phyloP scores from a whole-genome alignment of 2,329 filamentous ascomycete genomes.

The Penicillium sp. region DNA sequence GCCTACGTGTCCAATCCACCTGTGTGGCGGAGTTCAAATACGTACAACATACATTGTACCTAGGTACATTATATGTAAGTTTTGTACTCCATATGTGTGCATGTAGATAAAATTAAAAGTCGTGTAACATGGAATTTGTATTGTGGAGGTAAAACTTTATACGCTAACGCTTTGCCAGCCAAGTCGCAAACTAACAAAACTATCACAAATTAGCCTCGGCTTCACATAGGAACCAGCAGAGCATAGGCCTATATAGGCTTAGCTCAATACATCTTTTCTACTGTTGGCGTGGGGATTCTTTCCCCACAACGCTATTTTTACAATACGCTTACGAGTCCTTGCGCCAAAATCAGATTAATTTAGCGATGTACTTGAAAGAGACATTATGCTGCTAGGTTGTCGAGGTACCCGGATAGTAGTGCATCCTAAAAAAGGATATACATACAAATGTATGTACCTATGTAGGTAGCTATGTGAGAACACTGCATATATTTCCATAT shows the following conservation, averaged over 20 bases:
- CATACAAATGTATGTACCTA: no score
- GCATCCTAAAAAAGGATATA: no score
- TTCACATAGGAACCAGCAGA: not conserved
- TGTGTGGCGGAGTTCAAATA: not conserved
- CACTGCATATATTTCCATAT: no score
- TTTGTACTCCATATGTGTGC: no score
- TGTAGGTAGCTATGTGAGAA: no score
- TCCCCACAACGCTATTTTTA: constrained; percentile 2
- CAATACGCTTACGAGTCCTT: constrained; percentile 10
- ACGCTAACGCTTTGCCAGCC: no score
- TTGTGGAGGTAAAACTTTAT: not conserved
- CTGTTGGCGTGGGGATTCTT: constrained; percentile 6
- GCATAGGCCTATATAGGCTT: not conserved
- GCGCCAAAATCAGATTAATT: not conserved
- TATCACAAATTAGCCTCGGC: not conserved
- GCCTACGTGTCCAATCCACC: not conserved
- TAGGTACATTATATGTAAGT: no score
- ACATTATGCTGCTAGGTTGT: no score
- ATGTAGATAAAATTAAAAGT: no score
- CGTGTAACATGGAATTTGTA: not conserved
- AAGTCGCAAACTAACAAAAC: not conserved
- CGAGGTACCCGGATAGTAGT: no score
- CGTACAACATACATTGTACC: no score
- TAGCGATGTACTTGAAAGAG: not conserved
- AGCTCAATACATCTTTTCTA: not conserved